Conservation (phyloP, 2,329 filamentous ascomycete genomes). For the Aureobasidium subglaciale region DNA sequence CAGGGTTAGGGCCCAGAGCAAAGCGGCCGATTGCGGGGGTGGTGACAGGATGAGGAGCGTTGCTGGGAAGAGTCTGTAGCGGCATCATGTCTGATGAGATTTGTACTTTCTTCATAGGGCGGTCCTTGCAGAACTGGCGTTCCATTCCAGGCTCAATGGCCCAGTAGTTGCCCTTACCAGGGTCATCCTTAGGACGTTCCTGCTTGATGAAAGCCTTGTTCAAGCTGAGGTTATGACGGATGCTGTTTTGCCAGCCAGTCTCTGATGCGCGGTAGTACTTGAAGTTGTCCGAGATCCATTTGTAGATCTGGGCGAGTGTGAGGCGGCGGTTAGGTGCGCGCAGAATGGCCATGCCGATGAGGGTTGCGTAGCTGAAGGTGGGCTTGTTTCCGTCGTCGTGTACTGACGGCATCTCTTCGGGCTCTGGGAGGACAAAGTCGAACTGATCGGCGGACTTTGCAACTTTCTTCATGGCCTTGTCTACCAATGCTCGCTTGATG, state of each 20-base stretch:
- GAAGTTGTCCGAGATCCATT: conserved; percentile 97
- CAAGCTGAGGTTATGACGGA: conserved; percentile 91
- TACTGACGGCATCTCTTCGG: conserved; percentile 72
- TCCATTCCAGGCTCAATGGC: conserved; percentile 86
- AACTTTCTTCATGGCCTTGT: conserved; percentile 67
- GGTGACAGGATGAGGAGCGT: conserved; percentile 28
- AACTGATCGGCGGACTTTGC: conserved; percentile 50
- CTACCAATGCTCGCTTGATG: conserved; percentile 58
- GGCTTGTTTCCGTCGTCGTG: conserved; percentile 86
- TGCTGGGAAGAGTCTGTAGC: conserved; percentile 22
- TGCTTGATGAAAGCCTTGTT: conserved; percentile 97
- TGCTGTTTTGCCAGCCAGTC: conserved; percentile 97
- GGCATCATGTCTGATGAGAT: conserved; percentile 41
- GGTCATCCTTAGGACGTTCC: conserved; percentile 91
- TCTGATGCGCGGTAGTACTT: conserved; percentile 79
- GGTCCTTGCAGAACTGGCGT: conserved; percentile 71
- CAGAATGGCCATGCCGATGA: conserved; percentile 96
- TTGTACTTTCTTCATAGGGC: conserved; percentile 49
- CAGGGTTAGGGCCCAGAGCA: conserved; percentile 25
- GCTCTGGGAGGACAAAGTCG: conserved; percentile 54
- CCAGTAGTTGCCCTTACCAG: conserved; percentile 98
- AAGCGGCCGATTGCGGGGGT: conserved; percentile 33
- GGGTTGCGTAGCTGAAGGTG: conserved; percentile 82
- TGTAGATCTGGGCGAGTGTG: conserved; percentile 93
- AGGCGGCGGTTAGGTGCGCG: conserved; percentile 75